Conservation (phyloP, 177 flowering plant genomes). For the Vitis hybrid region DNA sequence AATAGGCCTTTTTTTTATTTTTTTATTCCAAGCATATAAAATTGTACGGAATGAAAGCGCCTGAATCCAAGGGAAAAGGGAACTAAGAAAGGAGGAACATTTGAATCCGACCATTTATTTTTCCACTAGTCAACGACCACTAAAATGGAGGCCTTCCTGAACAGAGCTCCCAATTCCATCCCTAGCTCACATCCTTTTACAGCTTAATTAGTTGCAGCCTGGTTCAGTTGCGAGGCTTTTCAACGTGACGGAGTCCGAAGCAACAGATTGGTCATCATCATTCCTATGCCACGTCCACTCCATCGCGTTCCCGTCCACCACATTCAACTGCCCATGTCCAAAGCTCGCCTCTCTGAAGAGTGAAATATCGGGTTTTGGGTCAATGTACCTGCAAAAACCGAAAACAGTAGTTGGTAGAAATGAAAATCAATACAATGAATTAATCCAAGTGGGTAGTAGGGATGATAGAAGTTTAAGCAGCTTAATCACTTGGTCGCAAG, state of each 20-base stretch:
- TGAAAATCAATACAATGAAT: neutral
- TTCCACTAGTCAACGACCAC: no score
- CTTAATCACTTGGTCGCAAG: conserved; percentile 53
- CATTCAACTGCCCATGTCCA: conserved; percentile 71
- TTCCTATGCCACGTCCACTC: conserved; percentile 84
- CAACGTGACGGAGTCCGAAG: conserved; percentile 56
- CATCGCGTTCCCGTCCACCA: conserved; percentile 67
- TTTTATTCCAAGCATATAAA: no score
- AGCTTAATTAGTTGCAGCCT: conserved; percentile 17
- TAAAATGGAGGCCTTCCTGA: no score
- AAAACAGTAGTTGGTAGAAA: neutral
- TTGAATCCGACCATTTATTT: no score
- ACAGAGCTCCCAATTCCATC: no score
- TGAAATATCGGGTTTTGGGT: conserved; percentile 61
- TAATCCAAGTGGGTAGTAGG: neutral
- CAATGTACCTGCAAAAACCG: conserved; percentile 35
- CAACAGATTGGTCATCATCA: conserved; percentile 38
- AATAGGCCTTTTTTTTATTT: no score
- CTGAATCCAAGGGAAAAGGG: no score
- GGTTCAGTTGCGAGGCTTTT: conserved; percentile 43
- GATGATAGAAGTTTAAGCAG: neutral
- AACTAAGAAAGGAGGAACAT: no score
- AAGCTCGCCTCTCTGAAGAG: conserved; percentile 85
- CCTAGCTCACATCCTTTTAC: no score
- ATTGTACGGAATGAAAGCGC: no score